Conservation (phyloP, 2,329 filamentous ascomycete species). For the Macrophomina tecta region DNA sequence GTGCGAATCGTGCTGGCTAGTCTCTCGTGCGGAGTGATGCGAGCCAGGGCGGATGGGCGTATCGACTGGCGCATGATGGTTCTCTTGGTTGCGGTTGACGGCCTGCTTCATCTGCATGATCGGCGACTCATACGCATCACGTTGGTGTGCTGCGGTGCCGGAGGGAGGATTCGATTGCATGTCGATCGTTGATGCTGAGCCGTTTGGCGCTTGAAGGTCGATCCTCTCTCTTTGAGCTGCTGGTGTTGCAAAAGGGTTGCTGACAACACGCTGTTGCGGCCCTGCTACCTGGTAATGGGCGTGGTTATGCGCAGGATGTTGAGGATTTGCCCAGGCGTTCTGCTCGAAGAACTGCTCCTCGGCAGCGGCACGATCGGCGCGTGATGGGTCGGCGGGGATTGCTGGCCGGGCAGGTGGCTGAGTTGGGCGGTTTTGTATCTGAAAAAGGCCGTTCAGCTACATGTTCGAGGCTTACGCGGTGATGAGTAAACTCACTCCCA, state of each 20-base stretch:
- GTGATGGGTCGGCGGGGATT: conserved; percentile 42
- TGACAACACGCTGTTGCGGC: conserved; percentile 24
- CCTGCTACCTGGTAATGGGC: conserved; percentile 38
- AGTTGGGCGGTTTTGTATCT: neutral
- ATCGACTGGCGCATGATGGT: neutral
- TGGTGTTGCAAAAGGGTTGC: conserved; percentile 35
- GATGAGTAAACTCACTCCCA: conserved; percentile 70
- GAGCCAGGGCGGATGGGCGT: conserved; percentile 8
- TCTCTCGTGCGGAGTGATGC: conserved; percentile 1
- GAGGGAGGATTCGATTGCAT: conserved; percentile 47
- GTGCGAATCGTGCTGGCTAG: neutral
- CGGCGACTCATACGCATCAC: conserved; percentile 44
- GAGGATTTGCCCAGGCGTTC: conserved; percentile 91
- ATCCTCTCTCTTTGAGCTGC: conserved; percentile 44
- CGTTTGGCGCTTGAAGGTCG: conserved; percentile 43
- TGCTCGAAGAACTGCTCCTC: conserved; percentile 88
- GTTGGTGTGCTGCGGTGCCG: conserved; percentile 35
- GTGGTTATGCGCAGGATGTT: conserved; percentile 54
- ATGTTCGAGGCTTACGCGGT: neutral
- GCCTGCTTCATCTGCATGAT: conserved; percentile 44
- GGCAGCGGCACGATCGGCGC: conserved; percentile 63
- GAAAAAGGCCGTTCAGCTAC: conserved; percentile 18
- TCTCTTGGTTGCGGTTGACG: conserved; percentile 3
- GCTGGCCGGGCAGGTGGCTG: neutral
- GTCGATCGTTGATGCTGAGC: conserved; percentile 48